These are phyloP conservation scores for Poa annua DNA, from an alignment of 176 grass and related monocot genomes.

Conservation along the genomic window DNA sequence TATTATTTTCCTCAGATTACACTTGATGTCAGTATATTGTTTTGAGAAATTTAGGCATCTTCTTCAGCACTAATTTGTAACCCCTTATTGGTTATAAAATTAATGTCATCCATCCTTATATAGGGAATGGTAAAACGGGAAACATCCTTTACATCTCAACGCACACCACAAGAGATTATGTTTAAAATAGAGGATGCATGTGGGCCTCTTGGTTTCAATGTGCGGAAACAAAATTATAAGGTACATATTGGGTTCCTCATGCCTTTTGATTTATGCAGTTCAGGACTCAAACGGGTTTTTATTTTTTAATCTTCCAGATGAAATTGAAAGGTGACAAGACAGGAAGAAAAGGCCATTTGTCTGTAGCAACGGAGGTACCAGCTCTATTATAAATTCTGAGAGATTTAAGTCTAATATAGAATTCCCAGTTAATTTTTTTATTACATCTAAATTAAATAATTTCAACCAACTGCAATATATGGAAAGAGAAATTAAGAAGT, in stretches of 20 bases:
- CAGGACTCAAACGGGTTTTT: neutral
- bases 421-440: neutral
- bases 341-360: slow-evolving; percentile 93
- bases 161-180: slow-evolving; percentile 91
- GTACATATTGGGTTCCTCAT: slow-evolving; percentile 44
- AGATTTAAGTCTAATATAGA: neutral
- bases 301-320: slow-evolving; percentile 59
- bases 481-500: neutral
- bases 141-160: slow-evolving; percentile 82
- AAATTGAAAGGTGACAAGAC: slow-evolving; percentile 93
- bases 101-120: slow-evolving; percentile 30
- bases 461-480: neutral
- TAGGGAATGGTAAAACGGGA: slow-evolving; percentile 77
- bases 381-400: neutral
- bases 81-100: slow-evolving; percentile 28
- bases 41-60: slow-evolving; percentile 18
- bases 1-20: neutral
- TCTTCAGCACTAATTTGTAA: neutral
- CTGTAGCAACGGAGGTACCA: slow-evolving; percentile 82
- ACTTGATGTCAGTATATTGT: neutral
- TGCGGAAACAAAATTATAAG: slow-evolving; percentile 97
- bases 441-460: neutral
- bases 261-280: neutral
- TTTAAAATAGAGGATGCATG: slow-evolving; percentile 89
- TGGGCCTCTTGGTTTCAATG: slow-evolving; percentile 96